Base-by-base conservation (phyloP, 1,284 basidiomycete genomes). In the Naganishia sp. region DNA sequence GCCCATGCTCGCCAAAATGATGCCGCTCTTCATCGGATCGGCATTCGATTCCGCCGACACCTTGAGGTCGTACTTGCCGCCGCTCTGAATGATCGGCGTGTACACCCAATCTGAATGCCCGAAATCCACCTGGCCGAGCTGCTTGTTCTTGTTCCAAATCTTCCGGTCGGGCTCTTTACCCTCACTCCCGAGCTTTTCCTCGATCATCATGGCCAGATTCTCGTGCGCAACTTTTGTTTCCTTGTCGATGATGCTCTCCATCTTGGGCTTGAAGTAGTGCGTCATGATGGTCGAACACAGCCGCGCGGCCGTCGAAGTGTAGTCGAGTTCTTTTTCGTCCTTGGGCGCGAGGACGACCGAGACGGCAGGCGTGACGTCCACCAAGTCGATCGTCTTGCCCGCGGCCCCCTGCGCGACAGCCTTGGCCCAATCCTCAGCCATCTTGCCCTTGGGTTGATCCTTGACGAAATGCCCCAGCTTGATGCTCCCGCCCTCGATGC, bases 31-130 rank as follows among this genome's bases (percentile, higher is more conserved):
- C 70, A 97, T 90, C 67, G 85, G 85, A 73, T 95, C 90, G 39
- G 85, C 81, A 31, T 90, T 88, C 2, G 94, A 94, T 76, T 92
- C 88, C 0, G 91, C 92, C 1, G 88, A 91, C 28, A 89, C 88
- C 69, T 88, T 87, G 58, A 98, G 83, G 75, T 98, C 94, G 76
- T 96, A 98, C 15, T 90, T 89, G 18, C 91, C 90, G 63, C 89
- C 90, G 2, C 94, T 97, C 75, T 97, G 94, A 74, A 98, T 91
- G 76, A 97, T 94, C 3, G 95, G 94, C 5, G 90, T 87, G 78
- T 95, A 97, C 71, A 92, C 91, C 81, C 94, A 95, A 79, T 98
- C 94, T 2, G 90, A 89, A 13, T 89, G 85, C 31, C 83, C 82
- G 84, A 90, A 93, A 76, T 99, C 94, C 66, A 94, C 84, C 90